A percentile compares a stretch with the other conserved stretches of the same genome.
phyloP scores from a whole-genome alignment of 2,329 filamentous ascomycete species.

The Claviceps sorghi region DNA sequence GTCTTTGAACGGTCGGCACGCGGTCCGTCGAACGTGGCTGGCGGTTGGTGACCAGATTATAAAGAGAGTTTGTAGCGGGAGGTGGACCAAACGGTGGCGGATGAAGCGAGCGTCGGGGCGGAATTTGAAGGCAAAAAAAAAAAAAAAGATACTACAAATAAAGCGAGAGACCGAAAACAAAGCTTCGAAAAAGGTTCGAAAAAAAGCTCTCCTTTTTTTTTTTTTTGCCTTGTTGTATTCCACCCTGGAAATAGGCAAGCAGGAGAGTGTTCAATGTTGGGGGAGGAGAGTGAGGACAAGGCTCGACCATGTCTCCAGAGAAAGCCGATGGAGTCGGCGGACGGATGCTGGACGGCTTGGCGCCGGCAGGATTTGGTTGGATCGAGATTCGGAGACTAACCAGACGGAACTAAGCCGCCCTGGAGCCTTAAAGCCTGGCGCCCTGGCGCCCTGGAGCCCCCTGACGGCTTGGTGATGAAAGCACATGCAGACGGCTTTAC shows the following conservation, averaged over 20 bases:
- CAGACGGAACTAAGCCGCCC: no score
- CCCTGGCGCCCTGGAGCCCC: neutral
- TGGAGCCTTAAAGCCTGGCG: neutral
- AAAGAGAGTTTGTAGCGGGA: neutral
- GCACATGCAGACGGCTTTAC: neutral
- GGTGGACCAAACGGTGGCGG: conserved; percentile 2
- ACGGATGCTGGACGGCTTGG: neutral
- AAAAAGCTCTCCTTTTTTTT: neutral
- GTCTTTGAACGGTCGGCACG: conserved; percentile 1
- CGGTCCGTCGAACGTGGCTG: conserved; percentile 3
- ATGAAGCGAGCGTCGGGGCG: conserved; percentile 7
- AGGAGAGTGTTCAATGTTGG: neutral
- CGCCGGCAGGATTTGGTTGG: neutral
- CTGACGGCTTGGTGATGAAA: neutral
- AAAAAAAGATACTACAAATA: neutral
- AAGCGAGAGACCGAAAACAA: neutral
- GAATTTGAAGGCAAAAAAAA: neutral
- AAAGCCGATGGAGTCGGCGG: neutral
- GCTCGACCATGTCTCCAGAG: neutral
- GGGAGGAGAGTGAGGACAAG: neutral
- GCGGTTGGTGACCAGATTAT: neutral
- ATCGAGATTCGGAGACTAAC: neutral
- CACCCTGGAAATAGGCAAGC: neutral
- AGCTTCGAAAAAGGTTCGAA: no score
- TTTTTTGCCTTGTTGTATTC: neutral